phyloP scores from a whole-genome alignment of 2,329 filamentous ascomycete genomes.

The Sporothrix luriei region DNA sequence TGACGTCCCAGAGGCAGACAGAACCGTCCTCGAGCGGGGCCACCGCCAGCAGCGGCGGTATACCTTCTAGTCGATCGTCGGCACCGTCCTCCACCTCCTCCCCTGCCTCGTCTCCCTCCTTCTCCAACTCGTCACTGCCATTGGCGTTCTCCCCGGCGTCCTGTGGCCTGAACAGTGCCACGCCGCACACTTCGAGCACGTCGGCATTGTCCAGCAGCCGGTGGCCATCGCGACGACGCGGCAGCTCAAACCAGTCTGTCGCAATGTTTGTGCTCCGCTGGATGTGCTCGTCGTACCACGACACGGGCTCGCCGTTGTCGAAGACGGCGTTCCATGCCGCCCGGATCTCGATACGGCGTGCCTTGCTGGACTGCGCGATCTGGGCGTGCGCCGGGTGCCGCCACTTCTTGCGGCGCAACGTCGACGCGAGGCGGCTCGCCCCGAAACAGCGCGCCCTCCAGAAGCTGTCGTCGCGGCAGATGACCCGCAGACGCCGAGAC shows the following conservation, averaged over 20 bases:
- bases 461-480: slow-evolving; percentile 72
- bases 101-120: not conserved
- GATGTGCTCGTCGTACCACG: slow-evolving; percentile 89
- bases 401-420: slow-evolving; percentile 45
- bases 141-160: slow-evolving; percentile 40
- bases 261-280: slow-evolving; percentile 75
- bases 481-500: slow-evolving; percentile 64
- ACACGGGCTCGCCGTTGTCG: slow-evolving; percentile 64
- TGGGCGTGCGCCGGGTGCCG: not conserved
- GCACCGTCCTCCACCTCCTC: not conserved
- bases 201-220: slow-evolving; percentile 43
- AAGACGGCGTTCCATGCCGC: slow-evolving; percentile 74
- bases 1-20: slow-evolving; percentile 82
- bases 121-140: too few species aligned
- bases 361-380: slow-evolving; percentile 29
- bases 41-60: slow-evolving; percentile 59
- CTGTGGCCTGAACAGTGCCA: slow-evolving; percentile 65
- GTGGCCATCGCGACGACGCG: slow-evolving; percentile 49
- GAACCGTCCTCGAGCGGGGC: slow-evolving; percentile 84
- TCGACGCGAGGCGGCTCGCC: slow-evolving; percentile 65
- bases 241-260: slow-evolving; percentile 75
- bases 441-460: slow-evolving; percentile 79
- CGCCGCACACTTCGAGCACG: slow-evolving; percentile 68
- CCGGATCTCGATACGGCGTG: slow-evolving; percentile 66
- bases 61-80: slow-evolving; percentile 40